Percentiles rank a stretch among this genome's conserved stretches.
phyloP scores from a whole-genome alignment of 2,329 filamentous ascomycete genomes.

The Dactylellina sp. region DNA sequence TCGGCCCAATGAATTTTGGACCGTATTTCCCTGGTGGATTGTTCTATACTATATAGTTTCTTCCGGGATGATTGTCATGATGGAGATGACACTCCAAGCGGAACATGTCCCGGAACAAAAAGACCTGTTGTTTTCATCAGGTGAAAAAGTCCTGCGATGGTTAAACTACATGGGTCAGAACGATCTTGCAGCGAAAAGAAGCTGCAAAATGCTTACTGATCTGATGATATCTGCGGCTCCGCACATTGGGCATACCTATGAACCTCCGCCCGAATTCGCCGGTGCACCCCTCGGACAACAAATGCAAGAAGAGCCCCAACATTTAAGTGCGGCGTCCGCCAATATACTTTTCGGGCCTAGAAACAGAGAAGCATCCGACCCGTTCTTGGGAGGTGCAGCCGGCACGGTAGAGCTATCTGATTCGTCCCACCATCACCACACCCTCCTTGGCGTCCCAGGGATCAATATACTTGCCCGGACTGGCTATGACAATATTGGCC shows the following conservation, averaged over 20 bases:
- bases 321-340: conserved; percentile 22
- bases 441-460: conserved; percentile 51
- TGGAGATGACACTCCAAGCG: conserved; percentile 58
- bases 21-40: conserved; percentile 59
- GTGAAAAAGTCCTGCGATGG: conserved; percentile 59
- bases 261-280: conserved; percentile 29
- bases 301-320: conserved; percentile 28
- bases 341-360: conserved; percentile 29
- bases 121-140: conserved; percentile 58
- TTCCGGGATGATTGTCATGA: conserved; percentile 58
- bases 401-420: conserved; percentile 28
- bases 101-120: conserved; percentile 61
- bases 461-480: conserved; percentile 47
- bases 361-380: conserved; percentile 33
- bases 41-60: conserved; percentile 59
- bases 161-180: conserved; percentile 59
- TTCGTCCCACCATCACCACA: conserved; percentile 41
- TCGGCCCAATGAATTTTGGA: conserved; percentile 58
- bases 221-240: conserved; percentile 54
- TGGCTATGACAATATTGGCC: conserved; percentile 39
- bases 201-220: conserved; percentile 59
- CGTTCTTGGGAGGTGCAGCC: conserved; percentile 25
- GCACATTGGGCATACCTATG: conserved; percentile 37
- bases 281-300: conserved; percentile 10
- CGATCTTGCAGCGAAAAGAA: conserved; percentile 59